These are phyloP conservation scores for Gamsiella multidivaricata DNA, from an alignment of 192 early-diverging fungal species.

Conservation along the genomic window DNA sequence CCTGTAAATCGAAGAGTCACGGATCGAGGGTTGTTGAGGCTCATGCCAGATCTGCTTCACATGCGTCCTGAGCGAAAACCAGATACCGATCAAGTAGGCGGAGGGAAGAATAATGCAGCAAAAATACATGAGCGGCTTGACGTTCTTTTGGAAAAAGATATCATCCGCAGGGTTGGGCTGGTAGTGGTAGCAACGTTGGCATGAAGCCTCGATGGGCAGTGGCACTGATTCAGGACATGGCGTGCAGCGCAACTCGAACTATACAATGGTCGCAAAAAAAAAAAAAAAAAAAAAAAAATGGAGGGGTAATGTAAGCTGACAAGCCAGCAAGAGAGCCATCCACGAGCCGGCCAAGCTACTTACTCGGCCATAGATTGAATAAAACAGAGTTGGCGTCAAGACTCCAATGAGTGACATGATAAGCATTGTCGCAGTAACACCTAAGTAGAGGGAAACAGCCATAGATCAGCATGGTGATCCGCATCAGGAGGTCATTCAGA, in stretches of 20 bases:
- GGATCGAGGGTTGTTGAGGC: constrained; percentile 52
- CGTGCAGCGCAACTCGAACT: constrained; percentile 48
- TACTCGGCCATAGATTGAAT: constrained; percentile 86
- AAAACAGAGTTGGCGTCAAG: constrained; percentile 95
- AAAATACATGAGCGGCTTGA: constrained; percentile 87
- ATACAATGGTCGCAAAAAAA: not conserved
- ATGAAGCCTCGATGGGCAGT: constrained; percentile 40
- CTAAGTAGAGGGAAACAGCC: constrained; percentile 16
- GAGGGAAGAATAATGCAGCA: constrained; percentile 64
- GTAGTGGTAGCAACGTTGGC: constrained; percentile 74
- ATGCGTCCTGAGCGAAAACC: constrained; percentile 95
- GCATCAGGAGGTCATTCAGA: not conserved
- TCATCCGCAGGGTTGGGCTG: constrained; percentile 77
- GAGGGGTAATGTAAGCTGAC: not conserved
- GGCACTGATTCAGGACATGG: constrained; percentile 34
- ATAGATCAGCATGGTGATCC: not conserved
- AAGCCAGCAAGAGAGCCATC: not conserved
- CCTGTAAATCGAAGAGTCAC: constrained; percentile 56
- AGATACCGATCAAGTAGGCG: constrained; percentile 89
- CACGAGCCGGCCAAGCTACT: constrained; percentile 17
- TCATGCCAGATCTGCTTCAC: constrained; percentile 79
- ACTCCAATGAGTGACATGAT: constrained; percentile 94
- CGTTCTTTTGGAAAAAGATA: constrained; percentile 80
- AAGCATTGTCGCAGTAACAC: constrained; percentile 94
- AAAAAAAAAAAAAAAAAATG: not conserved